Evolutionary conservation across 208 protist genomes (phyloP).

Genomic region (Blastocrithidia nonstop): DNA sequence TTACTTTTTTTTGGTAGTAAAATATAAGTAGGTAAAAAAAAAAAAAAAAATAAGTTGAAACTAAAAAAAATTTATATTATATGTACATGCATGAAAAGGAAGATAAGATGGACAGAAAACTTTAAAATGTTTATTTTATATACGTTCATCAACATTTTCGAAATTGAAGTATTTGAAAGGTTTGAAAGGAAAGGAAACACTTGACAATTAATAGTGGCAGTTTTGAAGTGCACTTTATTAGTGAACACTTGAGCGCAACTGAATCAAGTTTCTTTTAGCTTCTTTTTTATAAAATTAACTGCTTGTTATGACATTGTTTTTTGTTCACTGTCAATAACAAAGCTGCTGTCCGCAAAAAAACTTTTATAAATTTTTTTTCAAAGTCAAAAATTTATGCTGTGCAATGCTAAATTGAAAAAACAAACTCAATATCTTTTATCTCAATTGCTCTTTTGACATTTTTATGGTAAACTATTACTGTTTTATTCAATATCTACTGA

Average conservation of each 20-base stretch:
- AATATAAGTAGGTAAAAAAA: constrained; percentile 2
- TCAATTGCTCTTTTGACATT: constrained; percentile 2
- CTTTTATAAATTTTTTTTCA: no score
- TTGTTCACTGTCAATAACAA: no score
- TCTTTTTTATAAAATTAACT: background rate
- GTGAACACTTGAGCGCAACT: background rate
- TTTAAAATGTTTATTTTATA: no score
- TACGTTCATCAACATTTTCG: no score
- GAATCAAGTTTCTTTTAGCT: background rate
- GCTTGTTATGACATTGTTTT: no score
- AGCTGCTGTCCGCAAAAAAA: no score
- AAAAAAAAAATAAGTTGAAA: background rate
- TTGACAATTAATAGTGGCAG: no score
- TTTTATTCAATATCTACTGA: background rate
- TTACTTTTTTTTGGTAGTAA: background rate
- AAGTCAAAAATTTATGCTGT: no score
- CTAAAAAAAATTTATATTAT: background rate
- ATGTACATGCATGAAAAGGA: background rate
- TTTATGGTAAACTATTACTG: background rate
- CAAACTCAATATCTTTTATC: no score
- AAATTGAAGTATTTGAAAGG: no score
- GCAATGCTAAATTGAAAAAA: no score
- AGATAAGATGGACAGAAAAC: background rate
- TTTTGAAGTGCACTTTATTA: background rate
- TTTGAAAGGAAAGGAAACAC: background rate